These are phyloP conservation scores for Cladosporium sp. DNA, from an alignment of 2,329 filamentous ascomycete species.

Conservation along the genomic window DNA sequence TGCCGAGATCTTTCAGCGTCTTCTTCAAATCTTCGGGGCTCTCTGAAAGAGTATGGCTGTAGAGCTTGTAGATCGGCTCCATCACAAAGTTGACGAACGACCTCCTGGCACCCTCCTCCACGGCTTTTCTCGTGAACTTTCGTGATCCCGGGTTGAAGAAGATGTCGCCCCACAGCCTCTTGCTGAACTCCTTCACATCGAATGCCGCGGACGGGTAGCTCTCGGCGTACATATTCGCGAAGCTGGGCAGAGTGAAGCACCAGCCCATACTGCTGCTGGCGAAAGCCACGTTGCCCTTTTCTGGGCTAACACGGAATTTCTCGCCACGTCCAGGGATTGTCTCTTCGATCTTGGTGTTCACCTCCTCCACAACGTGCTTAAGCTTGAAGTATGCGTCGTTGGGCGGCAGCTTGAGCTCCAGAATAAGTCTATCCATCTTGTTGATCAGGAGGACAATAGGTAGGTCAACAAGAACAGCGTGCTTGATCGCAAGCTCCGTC, in stretches of 20 bases:
- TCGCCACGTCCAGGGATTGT: conserved; percentile 79
- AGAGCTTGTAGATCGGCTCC: conserved; percentile 97
- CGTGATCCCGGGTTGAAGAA: conserved; percentile 91
- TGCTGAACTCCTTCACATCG: conserved; percentile 78
- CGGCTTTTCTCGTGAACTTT: conserved; percentile 83
- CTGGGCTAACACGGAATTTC: conserved; percentile 79
- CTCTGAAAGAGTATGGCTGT: conserved; percentile 90
- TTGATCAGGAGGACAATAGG: conserved; percentile 90
- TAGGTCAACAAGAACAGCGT: conserved; percentile 85
- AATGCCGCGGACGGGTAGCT: conserved; percentile 62
- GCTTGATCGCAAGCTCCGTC: conserved; percentile 95
- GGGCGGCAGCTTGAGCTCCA: conserved; percentile 91
- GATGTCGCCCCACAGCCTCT: conserved; percentile 90
- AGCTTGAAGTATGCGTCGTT: conserved; percentile 98
- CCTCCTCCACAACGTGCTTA: conserved; percentile 97
- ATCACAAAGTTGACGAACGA: conserved; percentile 94
- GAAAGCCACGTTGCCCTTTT: conserved; percentile 98
- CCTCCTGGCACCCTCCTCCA: conserved; percentile 77
- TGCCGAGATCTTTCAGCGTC: conserved; percentile 76
- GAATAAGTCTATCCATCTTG: conserved; percentile 93
- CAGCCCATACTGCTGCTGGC: conserved; percentile 91
- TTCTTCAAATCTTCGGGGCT: conserved; percentile 79
- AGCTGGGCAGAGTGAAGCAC: conserved; percentile 93
- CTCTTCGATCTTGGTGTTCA: conserved; percentile 93
- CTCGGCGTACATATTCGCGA: conserved; percentile 94